phyloP scores from a whole-genome alignment of 176 grass and related monocot species.

The Phoenix dactylifera region DNA sequence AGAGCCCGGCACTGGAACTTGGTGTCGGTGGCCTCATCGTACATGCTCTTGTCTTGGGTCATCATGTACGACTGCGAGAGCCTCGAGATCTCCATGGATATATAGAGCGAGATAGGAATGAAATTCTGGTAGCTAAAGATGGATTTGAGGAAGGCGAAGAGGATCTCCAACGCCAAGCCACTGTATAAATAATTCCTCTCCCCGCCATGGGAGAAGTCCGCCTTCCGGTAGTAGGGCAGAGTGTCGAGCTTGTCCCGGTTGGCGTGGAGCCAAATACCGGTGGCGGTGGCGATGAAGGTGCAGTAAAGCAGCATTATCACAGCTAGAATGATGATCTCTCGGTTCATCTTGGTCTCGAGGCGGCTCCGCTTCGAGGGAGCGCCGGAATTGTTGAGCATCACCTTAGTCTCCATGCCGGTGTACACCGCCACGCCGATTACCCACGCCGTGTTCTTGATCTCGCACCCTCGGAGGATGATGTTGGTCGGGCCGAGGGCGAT shows the following conservation, averaged over 20 bases:
- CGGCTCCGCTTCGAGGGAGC: slow-evolving; percentile 6
- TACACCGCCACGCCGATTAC: slow-evolving; percentile 12
- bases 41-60: slow-evolving; percentile 45
- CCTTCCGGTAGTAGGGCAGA: slow-evolving; percentile 14
- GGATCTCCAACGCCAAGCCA: slow-evolving; percentile 63
- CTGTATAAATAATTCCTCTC: slow-evolving; percentile 63
- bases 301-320: neutral
- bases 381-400: slow-evolving; percentile 15
- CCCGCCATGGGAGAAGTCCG: slow-evolving; percentile 45
- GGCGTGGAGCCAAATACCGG: slow-evolving; percentile 9
- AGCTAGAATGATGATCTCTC: slow-evolving; percentile 7
- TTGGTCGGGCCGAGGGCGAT: slow-evolving; percentile 16
- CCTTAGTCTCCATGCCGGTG: slow-evolving; percentile 15
- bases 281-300: neutral
- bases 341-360: slow-evolving; percentile 16
- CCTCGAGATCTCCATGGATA: slow-evolving; percentile 86
- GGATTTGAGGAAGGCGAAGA: slow-evolving; percentile 64
- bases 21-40: slow-evolving; percentile 39
- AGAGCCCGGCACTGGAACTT: slow-evolving; percentile 82
- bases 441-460: slow-evolving; percentile 19
- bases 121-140: slow-evolving; percentile 85
- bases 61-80: slow-evolving; percentile 78
- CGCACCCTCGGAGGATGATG: slow-evolving; percentile 16
- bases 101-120: slow-evolving; percentile 92
- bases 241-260: neutral